phyloP scores from a whole-genome alignment of 805 yeast genomes.

The Myxozyma kluyveri region DNA sequence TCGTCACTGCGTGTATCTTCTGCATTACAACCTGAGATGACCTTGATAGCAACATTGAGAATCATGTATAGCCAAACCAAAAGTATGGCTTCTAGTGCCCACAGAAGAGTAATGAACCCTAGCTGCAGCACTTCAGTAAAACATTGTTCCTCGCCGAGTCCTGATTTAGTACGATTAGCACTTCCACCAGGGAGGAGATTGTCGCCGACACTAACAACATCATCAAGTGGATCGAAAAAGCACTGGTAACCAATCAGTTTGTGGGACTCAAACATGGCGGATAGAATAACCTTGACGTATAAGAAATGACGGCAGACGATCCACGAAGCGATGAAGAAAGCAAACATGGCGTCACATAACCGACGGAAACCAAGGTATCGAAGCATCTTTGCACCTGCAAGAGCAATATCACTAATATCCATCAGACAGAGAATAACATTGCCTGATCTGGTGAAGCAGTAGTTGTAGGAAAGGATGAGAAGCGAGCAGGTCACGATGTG shows the following conservation, averaged over 20 bases:
- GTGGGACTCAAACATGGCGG: slow-evolving; percentile 50
- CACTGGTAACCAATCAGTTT: slow-evolving; percentile 40
- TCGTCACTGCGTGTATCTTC: slow-evolving; percentile 85
- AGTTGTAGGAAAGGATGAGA: slow-evolving; percentile 67
- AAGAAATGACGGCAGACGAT: slow-evolving; percentile 67
- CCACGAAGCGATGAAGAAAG: slow-evolving; percentile 68
- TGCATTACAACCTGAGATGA: slow-evolving; percentile 69
- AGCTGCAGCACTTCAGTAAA: slow-evolving; percentile 38
- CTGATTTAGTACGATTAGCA: slow-evolving; percentile 6
- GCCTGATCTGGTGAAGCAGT: slow-evolving; percentile 73
- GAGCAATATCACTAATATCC: slow-evolving; percentile 77
- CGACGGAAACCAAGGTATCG: slow-evolving; percentile 63
- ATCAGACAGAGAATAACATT: slow-evolving; percentile 71
- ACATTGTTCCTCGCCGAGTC: slow-evolving; percentile 35
- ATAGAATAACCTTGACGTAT: slow-evolving; percentile 64
- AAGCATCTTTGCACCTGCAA: slow-evolving; percentile 71
- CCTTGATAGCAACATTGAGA: slow-evolving; percentile 63
- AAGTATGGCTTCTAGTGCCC: slow-evolving; percentile 63
- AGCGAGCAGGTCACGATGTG: slow-evolving; percentile 76
- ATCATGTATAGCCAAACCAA: slow-evolving; percentile 75
- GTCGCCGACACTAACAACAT: slow-evolving; percentile 18
- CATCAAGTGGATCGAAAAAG: slow-evolving; percentile 20
- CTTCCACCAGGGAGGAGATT: background rate
- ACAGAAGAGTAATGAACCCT: slow-evolving; percentile 54
- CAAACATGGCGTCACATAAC: slow-evolving; percentile 67